Evolutionary conservation across 2,329 filamentous ascomycete species (phyloP), one percentile per base, ranked within the genome.

Genomic region (Stemphylium beticola): DNA sequence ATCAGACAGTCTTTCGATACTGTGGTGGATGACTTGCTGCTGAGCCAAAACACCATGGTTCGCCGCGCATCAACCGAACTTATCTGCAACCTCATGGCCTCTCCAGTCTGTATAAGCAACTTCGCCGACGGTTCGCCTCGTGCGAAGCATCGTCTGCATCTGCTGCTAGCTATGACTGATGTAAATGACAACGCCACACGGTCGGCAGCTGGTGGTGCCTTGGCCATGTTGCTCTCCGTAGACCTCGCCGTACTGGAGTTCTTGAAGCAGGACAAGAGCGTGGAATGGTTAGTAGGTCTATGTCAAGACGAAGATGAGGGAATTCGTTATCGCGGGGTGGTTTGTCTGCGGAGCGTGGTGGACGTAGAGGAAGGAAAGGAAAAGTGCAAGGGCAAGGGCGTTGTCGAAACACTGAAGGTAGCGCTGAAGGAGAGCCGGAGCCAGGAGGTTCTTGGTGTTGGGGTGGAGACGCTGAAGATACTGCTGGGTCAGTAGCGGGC

Each of bases 101-200:
- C 82, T 1, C 84, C 87, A 0, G 82, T 87, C 32, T 88, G 88
- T 15, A 81, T 90, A 3, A 81, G 83, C 1, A 82, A 89, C 24
- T 93, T 91, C 64, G 88, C 87, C 0, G 88, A 90, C 55, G 83
- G 82, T 12, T 85, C 83, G 0, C 81, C 83, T 22, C 84, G 88
- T 57, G 90, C 92, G 0, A 84, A 83, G 22, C 87, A 91, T 49
- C 83, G 93, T 0, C 76, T 98, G 37, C 89, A 96, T 69, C 86
- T 98, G 34, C 80, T 99, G 0, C 83, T 97, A 11, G 95, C 93
- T 0, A 85, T 99, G 32, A 88, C 92, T 0, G 93, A 98, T 69
- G 87, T 91, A 1, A 90, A 96, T 45, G 92, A 98, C 62, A 76
- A 85, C 6, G 86, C 85, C 0, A 96, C 92, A 0, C 82, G 93